Evolutionary conservation across 345 rosid genomes (phyloP).

Genomic region (Salix purpurea): DNA sequence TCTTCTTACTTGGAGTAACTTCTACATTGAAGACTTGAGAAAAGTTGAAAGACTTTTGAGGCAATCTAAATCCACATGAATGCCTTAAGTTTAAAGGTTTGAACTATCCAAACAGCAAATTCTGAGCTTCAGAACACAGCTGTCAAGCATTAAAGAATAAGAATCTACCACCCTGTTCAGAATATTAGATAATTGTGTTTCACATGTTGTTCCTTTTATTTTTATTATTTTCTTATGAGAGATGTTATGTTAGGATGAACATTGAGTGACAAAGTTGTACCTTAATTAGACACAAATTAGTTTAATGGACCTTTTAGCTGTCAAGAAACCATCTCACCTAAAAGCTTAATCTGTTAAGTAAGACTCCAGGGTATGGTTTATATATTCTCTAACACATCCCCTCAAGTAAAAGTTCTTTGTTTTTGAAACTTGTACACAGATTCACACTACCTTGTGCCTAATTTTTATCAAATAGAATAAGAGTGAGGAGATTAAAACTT

Average conservation of each 20-base stretch:
- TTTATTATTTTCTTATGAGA: neutral
- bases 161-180: neutral
- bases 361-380: no score
- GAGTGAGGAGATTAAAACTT: no score
- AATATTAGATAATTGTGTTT: neutral
- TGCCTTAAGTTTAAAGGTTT: neutral
- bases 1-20: neutral
- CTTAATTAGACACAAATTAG: neutral
- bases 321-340: no score
- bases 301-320: neutral
- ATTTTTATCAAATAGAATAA: no score
- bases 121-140: neutral
- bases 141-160: constrained; percentile 2
- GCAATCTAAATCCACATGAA: neutral
- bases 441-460: no score
- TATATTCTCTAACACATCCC: no score
- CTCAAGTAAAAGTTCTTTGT: no score
- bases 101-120: neutral
- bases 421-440: no score
- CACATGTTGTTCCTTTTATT: neutral
- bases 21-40: neutral
- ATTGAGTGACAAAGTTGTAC: neutral
- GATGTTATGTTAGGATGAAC: neutral
- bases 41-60: neutral
- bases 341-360: no score